Base-by-base conservation (phyloP, 1,284 basidiomycete genomes). In the Apiotrichum laibachii region DNA sequence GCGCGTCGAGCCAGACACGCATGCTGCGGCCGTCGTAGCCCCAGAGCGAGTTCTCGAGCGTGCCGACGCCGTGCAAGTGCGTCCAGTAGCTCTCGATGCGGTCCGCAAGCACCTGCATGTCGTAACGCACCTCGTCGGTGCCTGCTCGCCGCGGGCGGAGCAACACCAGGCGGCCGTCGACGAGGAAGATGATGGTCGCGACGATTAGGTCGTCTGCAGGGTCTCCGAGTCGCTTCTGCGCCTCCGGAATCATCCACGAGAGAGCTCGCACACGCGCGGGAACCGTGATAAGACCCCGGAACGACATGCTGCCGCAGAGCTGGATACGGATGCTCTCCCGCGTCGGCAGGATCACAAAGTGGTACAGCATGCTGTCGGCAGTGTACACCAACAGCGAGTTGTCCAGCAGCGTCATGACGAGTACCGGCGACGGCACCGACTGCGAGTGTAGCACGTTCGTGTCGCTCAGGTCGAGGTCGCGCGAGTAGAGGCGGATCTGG, bases 81-180 rank as follows among this genome's bases (percentile, higher is more conserved):
- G 95, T 97, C 95, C 95, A 99, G 78, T 94, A 99, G 72, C 94
- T 93, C 72, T 99, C 95, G 62, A 99, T 92, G 33, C 88, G 85
- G 68, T 97, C 92, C 0, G 94, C 92, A 33, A 99, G 87, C 46
- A 99, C 89, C 71, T 98, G 95, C 84, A 98, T 88, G 76, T 99
- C 95, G 75, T 99, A 99, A 64, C 90, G 90, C 10, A 77, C 75
- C 79, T 97, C 92, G 69, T 91, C 88, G 58, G 87, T 83, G 10
- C 85, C 90, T 0, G 89, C 86, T 60, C 90, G 89, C 65, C 89
- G 80, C 7, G 92, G 90, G 43, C 88, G 85, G 33, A 99, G 82
- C 8, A 98, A 81, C 15, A 97, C 88, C 34, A 99, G 81, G 65
- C 93, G 90, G 6, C 93, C 93, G 40, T 95, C 93, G 40, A 98